Conservation (phyloP, 2,329 filamentous ascomycete genomes). For the Penicillium sp. region DNA sequence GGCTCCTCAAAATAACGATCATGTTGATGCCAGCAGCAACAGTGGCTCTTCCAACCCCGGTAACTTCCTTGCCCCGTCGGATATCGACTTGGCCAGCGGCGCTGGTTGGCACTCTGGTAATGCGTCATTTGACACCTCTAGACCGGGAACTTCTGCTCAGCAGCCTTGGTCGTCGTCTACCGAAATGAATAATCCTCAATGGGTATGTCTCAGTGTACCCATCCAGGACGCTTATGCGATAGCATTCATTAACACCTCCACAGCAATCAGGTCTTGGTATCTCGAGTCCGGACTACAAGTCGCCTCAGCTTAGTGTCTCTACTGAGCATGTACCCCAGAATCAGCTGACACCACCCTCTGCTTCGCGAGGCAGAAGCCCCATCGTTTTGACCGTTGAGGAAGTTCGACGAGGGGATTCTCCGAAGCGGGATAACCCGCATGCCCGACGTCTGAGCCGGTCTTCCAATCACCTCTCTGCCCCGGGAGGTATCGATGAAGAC, state of each 20-base stretch:
- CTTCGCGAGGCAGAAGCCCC: constrained; percentile 37
- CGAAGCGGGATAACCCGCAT: constrained; percentile 24
- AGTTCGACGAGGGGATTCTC: constrained; percentile 42
- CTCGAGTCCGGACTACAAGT: constrained; percentile 1
- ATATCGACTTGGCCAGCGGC: constrained; percentile 14
- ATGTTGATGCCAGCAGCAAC: constrained; percentile 8
- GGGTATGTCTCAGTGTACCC: constrained; percentile 30
- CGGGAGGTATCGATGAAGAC: constrained; percentile 22
- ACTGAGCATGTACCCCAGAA: constrained; percentile 2
- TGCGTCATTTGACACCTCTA: constrained; percentile 11
- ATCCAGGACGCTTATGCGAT: constrained; percentile 6
- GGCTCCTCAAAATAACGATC: constrained; percentile 8
- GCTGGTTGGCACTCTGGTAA: constrained; percentile 10
- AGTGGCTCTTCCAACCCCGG: constrained; percentile 9
- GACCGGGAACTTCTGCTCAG: neutral
- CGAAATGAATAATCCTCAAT: constrained; percentile 24
- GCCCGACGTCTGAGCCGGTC: constrained; percentile 30
- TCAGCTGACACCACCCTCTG: constrained; percentile 14
- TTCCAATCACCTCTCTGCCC: constrained; percentile 33
- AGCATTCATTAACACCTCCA: constrained; percentile 17
- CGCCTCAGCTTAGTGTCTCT: constrained; percentile 9
- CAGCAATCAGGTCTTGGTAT: constrained; percentile 8
- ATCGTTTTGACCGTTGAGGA: constrained; percentile 41
- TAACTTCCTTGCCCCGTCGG: constrained; percentile 14
- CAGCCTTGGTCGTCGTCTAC: constrained; percentile 15